These are phyloP conservation scores for Scenedesmus sp. DNA, from an alignment of 163 green algal genomes.

Conservation along the genomic window DNA sequence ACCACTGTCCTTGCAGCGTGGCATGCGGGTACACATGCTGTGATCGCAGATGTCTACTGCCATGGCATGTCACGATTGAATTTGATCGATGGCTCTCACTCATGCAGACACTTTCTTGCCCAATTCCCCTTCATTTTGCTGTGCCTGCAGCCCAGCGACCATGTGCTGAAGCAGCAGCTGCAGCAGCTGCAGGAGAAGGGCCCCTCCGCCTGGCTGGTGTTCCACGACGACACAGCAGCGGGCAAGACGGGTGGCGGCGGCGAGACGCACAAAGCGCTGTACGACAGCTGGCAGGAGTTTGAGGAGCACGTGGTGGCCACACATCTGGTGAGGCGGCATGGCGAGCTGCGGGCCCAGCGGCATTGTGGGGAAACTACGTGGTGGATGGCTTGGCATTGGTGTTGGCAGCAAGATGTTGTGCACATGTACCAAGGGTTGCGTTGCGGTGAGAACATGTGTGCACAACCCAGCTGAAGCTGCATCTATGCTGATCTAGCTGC, in stretches of 20 bases:
- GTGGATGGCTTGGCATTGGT: not conserved
- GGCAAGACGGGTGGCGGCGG: not conserved
- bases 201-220: not conserved
- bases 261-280: not conserved
- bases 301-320: not conserved
- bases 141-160: slow-evolving; percentile 8
- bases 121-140: not conserved
- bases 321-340: slow-evolving; percentile 13
- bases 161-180: not conserved
- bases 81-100: too few species aligned
- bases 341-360: not conserved
- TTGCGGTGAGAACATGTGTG: too few species aligned
- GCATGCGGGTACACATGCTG: too few species aligned
- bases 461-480: not conserved
- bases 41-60: too few species aligned
- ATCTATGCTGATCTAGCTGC: not conserved
- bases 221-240: too few species aligned
- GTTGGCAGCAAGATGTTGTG: not conserved
- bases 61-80: too few species aligned
- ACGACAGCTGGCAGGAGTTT: slow-evolving; percentile 26
- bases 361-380: not conserved
- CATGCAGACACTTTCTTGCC: not conserved
- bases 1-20: too few species aligned
- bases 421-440: too few species aligned
- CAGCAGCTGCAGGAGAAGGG: slow-evolving; percentile 20